phyloP scores from a whole-genome alignment of 345 rosid genomes.

The Euphorbia peplus region DNA sequence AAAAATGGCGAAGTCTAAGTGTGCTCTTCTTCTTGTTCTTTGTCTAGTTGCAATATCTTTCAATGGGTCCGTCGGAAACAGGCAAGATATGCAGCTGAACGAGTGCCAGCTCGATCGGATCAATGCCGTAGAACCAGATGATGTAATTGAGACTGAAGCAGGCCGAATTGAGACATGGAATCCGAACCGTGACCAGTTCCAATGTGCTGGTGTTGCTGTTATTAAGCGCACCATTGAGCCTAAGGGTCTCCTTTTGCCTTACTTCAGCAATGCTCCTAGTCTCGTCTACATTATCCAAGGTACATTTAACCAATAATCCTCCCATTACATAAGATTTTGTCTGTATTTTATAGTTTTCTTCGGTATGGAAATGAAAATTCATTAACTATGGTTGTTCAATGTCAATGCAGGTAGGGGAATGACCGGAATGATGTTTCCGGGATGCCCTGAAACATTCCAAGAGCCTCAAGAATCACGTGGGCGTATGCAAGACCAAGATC shows the following conservation, averaged over 20 bases:
- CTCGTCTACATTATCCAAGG: constrained; percentile 54
- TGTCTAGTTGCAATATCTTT: constrained; percentile 35
- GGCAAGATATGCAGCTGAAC: constrained; percentile 17
- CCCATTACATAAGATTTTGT: too few species aligned
- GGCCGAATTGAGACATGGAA: constrained; percentile 17
- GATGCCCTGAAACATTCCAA: constrained; percentile 72
- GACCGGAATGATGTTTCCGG: constrained; percentile 41
- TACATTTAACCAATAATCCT: neutral
- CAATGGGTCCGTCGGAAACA: constrained; percentile 35
- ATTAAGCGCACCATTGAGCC: neutral
- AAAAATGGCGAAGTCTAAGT: constrained; percentile 20
- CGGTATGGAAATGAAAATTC: too few species aligned
- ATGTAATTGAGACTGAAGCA: constrained; percentile 6
- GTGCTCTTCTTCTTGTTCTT: constrained; percentile 30
- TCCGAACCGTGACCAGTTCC: constrained; percentile 13
- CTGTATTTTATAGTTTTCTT: too few species aligned
- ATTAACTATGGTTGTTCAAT: too few species aligned
- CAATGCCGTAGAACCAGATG: constrained; percentile 4
- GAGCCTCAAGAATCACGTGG: constrained; percentile 40
- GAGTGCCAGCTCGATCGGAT: constrained; percentile 30
- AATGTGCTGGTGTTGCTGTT: constrained; percentile 15
- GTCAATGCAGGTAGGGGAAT: constrained; percentile 28
- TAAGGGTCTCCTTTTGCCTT: constrained; percentile 12
- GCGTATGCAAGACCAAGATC: constrained; percentile 32
- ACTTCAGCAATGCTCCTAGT: constrained; percentile 37